These are phyloP conservation scores for Silene conica DNA, from an alignment of 148 eudicot species.

Conservation along the genomic window DNA sequence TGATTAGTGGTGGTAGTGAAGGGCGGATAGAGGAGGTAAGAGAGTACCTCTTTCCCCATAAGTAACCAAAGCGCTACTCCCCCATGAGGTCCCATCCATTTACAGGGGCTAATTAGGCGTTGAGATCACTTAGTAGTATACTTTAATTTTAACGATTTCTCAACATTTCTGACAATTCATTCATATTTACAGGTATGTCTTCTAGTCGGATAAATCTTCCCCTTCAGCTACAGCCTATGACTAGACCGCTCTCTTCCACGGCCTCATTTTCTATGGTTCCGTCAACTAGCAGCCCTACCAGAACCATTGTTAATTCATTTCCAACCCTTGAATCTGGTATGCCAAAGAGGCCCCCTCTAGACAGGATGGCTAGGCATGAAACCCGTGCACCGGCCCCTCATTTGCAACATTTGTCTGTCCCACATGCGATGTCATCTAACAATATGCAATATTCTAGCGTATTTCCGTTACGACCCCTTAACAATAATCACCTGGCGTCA, in stretches of 20 bases:
- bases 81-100: too few relatives aligned
- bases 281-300: constrained; percentile 25
- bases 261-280: constrained; percentile 23
- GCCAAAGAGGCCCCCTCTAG: constrained; percentile 30
- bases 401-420: constrained; percentile 37
- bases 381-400: constrained; percentile 53
- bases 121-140: not conserved
- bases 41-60: too few relatives aligned
- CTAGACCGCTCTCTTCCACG: constrained; percentile 24
- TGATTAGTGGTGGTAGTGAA: too few relatives aligned
- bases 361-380: constrained; percentile 28
- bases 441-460: constrained; percentile 16
- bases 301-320: constrained; percentile 25
- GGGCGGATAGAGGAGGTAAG: too few relatives aligned
- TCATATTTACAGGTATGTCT: constrained; percentile 34
- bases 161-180: constrained; percentile 4
- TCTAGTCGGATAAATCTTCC: constrained; percentile 36
- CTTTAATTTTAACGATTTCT: not conserved
- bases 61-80: too few relatives aligned
- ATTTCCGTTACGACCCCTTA: constrained; percentile 23
- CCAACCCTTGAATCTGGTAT: constrained; percentile 26
- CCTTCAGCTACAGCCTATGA: constrained; percentile 25
- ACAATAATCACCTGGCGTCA: constrained; percentile 10
- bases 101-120: too few relatives aligned
- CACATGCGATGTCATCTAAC: constrained; percentile 21